phyloP scores from a whole-genome alignment of 768 basidiomycete species.

The Amanita muscaria region DNA sequence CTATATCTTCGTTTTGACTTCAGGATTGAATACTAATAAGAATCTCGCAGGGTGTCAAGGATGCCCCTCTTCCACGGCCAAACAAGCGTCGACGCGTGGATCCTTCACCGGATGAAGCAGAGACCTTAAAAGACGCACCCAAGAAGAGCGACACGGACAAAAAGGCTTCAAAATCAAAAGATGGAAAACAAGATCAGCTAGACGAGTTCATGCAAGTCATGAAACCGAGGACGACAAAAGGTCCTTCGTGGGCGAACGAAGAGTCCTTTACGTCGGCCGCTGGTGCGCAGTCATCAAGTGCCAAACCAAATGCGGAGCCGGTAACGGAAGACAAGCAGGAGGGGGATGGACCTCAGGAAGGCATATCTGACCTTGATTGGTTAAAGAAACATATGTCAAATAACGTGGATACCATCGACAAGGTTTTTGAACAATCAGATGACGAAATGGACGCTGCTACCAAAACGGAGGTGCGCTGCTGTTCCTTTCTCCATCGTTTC shows the following conservation, averaged over 20 bases:
- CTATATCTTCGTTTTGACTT: conserved; percentile 4
- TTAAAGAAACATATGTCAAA: conserved; percentile 55
- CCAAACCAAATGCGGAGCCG: conserved; percentile 7
- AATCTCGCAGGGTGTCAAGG: conserved; percentile 50
- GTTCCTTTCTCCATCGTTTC: background rate
- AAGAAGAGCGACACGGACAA: conserved; percentile 10
- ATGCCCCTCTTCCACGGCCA: conserved; percentile 57
- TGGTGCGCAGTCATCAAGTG: conserved; percentile 8
- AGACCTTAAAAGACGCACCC: conserved; percentile 5
- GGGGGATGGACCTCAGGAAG: conserved; percentile 21
- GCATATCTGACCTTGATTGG: conserved; percentile 68
- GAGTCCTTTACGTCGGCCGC: conserved; percentile 12
- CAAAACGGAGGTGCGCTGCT: conserved; percentile 9
- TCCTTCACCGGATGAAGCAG: conserved; percentile 16
- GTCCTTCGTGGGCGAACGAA: conserved; percentile 61
- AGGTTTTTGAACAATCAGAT: conserved; percentile 54
- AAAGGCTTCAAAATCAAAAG: conserved; percentile 13
- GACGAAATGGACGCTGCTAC: conserved; percentile 28
- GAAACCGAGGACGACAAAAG: conserved; percentile 50
- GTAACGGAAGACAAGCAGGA: conserved; percentile 12
- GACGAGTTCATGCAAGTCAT: conserved; percentile 71
- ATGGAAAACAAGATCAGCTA: conserved; percentile 32
- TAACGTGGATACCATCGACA: conserved; percentile 33
- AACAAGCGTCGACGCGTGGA: conserved; percentile 59
- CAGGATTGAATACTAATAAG: conserved; percentile 2